Conservation (phyloP, 306 rosid genomes). For the Citrullus colocynthis region DNA sequence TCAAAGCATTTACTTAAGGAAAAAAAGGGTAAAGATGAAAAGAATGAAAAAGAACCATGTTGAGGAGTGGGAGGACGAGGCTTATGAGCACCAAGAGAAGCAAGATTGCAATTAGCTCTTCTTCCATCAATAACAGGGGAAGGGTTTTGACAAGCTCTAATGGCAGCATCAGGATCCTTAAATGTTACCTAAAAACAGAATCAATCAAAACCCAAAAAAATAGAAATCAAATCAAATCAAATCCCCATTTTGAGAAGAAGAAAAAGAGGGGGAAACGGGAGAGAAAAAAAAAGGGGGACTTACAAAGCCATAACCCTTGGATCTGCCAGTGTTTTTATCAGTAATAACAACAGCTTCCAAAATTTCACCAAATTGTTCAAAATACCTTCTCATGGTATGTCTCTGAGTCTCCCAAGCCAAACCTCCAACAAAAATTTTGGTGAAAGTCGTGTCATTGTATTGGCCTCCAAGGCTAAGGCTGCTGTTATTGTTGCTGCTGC, state of each 20-base stretch:
- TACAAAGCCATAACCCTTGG: slow-evolving; percentile 99
- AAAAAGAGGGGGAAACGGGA: not conserved
- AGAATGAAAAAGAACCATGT: slow-evolving; percentile 36
- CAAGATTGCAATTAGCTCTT: slow-evolving; percentile 92
- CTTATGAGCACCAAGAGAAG: slow-evolving; percentile 85
- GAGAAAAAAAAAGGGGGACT: slow-evolving; percentile 11
- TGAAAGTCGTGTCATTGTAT: slow-evolving; percentile 65
- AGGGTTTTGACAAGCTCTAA: slow-evolving; percentile 89
- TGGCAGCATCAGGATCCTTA: slow-evolving; percentile 85
- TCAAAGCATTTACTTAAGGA: not conserved
- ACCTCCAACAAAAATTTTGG: slow-evolving; percentile 93
- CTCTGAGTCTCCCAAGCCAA: slow-evolving; percentile 97
- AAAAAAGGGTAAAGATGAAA: not conserved
- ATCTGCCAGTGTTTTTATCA: slow-evolving; percentile 86
- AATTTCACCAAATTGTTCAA: slow-evolving; percentile 94
- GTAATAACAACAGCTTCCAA: slow-evolving; percentile 92
- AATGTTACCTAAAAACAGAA: slow-evolving; percentile 54
- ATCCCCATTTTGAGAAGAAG: not conserved
- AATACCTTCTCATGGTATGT: slow-evolving; percentile 75
- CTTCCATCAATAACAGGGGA: slow-evolving; percentile 96
- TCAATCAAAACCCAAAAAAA: not conserved
- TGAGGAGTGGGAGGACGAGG: slow-evolving; percentile 49
- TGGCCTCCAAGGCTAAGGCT: slow-evolving; percentile 21
- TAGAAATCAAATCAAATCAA: not conserved
- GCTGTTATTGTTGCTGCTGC: not conserved